These are phyloP conservation scores for Candida frijolesensis DNA, from an alignment of 1,139 yeast species.

Conservation along the genomic window DNA sequence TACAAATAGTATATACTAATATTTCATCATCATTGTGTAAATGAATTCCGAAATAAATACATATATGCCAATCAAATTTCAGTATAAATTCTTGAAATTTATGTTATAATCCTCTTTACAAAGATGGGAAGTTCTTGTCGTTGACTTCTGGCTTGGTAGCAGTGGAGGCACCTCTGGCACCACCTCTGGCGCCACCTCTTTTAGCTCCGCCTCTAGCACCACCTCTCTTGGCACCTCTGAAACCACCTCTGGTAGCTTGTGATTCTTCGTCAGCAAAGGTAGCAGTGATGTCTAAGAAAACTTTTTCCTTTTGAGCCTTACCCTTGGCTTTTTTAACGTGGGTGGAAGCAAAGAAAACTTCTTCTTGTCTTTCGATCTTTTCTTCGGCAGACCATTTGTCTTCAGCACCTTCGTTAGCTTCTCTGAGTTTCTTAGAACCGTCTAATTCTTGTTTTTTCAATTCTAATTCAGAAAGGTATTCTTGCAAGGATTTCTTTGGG, in stretches of 20 bases:
- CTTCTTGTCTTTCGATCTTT: slow-evolving; percentile 58
- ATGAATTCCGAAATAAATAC: slow-evolving; percentile 1
- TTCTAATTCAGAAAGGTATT: slow-evolving; percentile 68
- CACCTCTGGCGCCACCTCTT: slow-evolving; percentile 31
- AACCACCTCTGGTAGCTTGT: slow-evolving; percentile 22
- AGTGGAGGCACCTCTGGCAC: slow-evolving; percentile 29
- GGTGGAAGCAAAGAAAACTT: slow-evolving; percentile 57
- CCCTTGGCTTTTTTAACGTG: slow-evolving; percentile 60
- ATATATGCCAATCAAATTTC: slow-evolving; percentile 2
- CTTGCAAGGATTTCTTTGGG: slow-evolving; percentile 66
- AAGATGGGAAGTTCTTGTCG: slow-evolving; percentile 69
- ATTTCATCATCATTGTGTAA: slow-evolving; percentile 1
- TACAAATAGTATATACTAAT: slow-evolving; percentile 3
- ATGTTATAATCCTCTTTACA: slow-evolving; percentile 21
- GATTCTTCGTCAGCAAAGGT: slow-evolving; percentile 55
- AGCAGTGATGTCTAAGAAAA: slow-evolving; percentile 66
- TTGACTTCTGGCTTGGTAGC: slow-evolving; percentile 45
- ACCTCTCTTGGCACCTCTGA: slow-evolving; percentile 30
- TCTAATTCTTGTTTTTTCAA: slow-evolving; percentile 50
- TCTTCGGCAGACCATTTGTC: slow-evolving; percentile 66
- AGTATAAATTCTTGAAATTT: not conserved
- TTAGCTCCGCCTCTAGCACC: slow-evolving; percentile 41
- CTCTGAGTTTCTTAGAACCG: slow-evolving; percentile 45
- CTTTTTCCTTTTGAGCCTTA: slow-evolving; percentile 71
- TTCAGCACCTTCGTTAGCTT: slow-evolving; percentile 63